phyloP scores from a whole-genome alignment of 2,329 filamentous ascomycete genomes.

The Neophaeococcomyces aloes region DNA sequence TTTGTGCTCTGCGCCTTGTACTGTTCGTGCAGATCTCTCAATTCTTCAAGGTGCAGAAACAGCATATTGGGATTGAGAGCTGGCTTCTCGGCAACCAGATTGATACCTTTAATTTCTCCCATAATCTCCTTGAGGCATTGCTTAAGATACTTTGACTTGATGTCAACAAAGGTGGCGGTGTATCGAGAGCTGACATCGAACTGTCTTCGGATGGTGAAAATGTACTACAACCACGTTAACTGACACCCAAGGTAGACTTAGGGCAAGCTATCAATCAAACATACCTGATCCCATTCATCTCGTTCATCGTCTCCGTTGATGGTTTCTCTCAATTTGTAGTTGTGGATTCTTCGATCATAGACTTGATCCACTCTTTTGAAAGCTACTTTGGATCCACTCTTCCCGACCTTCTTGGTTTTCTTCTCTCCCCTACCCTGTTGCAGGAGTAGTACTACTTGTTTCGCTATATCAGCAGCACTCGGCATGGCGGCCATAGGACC shows the following conservation, averaged over 20 bases:
- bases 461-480: slow-evolving; percentile 1
- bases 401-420: slow-evolving; percentile 25
- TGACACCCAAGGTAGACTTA: neutral
- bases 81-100: slow-evolving; percentile 68
- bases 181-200: slow-evolving; percentile 83
- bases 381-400: slow-evolving; percentile 46
- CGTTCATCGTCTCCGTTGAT: slow-evolving; percentile 48
- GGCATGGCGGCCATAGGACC: neutral
- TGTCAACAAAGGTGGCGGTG: slow-evolving; percentile 62
- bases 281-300: slow-evolving; percentile 51
- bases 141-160: slow-evolving; percentile 71
- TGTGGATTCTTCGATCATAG: slow-evolving; percentile 48
- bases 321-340: slow-evolving; percentile 59
- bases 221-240: slow-evolving; percentile 42
- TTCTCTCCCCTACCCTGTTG: neutral
- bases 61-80: slow-evolving; percentile 61
- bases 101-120: slow-evolving; percentile 67
- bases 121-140: slow-evolving; percentile 61
- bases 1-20: slow-evolving; percentile 46
- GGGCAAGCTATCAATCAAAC: neutral
- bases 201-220: slow-evolving; percentile 71
- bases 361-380: slow-evolving; percentile 59
- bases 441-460: slow-evolving; percentile 3
- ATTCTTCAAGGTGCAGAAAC: slow-evolving; percentile 67
- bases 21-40: slow-evolving; percentile 55